Evolutionary conservation across 2,329 filamentous ascomycete species (phyloP).

Genomic region (Diaporthe australafricana): DNA sequence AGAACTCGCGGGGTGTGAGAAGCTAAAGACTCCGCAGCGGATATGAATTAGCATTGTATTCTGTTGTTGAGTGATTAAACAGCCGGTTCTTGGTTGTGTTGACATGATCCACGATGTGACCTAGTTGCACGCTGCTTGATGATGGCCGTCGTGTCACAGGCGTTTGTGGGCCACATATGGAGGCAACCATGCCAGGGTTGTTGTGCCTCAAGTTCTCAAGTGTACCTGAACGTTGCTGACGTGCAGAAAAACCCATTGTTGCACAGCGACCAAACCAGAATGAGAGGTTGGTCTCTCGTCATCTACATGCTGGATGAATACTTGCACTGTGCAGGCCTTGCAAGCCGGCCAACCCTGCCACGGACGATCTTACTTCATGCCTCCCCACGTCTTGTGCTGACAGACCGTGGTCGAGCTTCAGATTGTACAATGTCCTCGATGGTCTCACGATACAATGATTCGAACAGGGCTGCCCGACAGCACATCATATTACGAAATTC

Average conservation of each 20-base stretch:
- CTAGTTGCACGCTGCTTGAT: neutral
- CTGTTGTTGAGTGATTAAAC: neutral
- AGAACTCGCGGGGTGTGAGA: neutral
- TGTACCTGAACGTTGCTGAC: neutral
- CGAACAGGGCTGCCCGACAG: neutral
- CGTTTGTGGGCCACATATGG: neutral
- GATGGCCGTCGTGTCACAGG: neutral
- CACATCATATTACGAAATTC: neutral
- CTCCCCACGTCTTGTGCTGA: neutral
- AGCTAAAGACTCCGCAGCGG: neutral
- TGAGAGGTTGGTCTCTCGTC: neutral
- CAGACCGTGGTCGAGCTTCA: neutral
- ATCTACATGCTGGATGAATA: too few species aligned
- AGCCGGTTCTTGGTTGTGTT: neutral
- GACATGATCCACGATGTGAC: neutral
- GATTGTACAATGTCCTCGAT: neutral
- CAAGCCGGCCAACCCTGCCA: neutral
- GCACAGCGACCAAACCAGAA: too few species aligned
- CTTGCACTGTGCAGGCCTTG: neutral
- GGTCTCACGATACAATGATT: neutral
- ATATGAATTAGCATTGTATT: neutral
- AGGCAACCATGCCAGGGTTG: neutral
- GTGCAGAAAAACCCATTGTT: neutral
- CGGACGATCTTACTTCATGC: neutral
- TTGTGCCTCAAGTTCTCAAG: neutral